phyloP scores from a whole-genome alignment of 2,329 filamentous ascomycete species.

The Fusarium proliferatum region DNA sequence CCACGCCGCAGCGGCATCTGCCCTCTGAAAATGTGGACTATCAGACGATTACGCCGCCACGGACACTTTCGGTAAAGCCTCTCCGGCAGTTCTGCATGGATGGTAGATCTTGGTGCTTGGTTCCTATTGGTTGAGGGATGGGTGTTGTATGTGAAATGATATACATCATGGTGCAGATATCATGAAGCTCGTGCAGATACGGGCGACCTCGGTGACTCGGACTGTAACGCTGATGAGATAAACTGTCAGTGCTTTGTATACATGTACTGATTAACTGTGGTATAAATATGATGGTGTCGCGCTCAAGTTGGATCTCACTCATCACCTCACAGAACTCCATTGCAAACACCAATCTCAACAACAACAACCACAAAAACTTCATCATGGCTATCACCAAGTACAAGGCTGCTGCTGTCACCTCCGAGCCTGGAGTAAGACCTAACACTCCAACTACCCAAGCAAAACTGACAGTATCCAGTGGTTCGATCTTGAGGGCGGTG shows the following conservation, averaged over 20 bases:
- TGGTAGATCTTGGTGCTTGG: background rate
- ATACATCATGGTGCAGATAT: constrained; percentile 1
- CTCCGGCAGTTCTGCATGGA: background rate
- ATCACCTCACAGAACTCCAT: background rate
- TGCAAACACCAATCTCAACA: background rate
- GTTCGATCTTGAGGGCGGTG: constrained; percentile 65
- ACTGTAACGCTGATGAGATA: background rate
- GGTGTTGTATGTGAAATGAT: background rate
- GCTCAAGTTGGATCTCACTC: background rate
- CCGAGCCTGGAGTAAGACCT: constrained; percentile 26
- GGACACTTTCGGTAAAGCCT: background rate
- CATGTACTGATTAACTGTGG: accelerated
- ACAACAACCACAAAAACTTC: background rate
- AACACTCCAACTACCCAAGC: accelerated
- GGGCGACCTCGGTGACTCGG: constrained; percentile 12
- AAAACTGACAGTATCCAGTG: constrained; percentile 49
- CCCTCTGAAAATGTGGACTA: constrained; percentile 3
- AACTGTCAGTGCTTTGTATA: background rate
- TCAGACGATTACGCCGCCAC: constrained; percentile 4
- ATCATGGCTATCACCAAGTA: constrained; percentile 42
- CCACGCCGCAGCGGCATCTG: constrained; percentile 12
- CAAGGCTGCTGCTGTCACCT: constrained; percentile 41
- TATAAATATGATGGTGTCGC: constrained; percentile 11
- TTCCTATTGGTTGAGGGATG: background rate
- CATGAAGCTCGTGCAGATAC: constrained; percentile 11